Conservation (phyloP, 768 basidiomycete genomes). For the Mrakia blollopis region DNA sequence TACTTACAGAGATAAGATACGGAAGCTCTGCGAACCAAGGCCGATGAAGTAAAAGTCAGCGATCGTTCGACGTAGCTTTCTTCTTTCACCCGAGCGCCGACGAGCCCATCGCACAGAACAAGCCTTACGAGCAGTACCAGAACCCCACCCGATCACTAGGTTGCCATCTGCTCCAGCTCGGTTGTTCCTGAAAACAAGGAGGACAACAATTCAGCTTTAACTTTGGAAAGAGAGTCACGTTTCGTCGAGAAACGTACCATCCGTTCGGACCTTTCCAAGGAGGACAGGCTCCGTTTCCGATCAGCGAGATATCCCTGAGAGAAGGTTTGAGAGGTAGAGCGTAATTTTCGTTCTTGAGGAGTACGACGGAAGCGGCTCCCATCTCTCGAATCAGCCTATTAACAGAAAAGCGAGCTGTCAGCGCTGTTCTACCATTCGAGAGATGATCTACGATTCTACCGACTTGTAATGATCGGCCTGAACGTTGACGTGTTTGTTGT, state of each 20-base stretch:
- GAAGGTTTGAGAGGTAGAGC: slow-evolving; percentile 18
- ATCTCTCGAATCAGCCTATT: slow-evolving; percentile 59
- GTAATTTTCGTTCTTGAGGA: slow-evolving; percentile 30
- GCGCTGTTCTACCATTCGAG: too few species aligned
- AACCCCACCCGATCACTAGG: slow-evolving; percentile 68
- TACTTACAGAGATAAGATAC: not conserved
- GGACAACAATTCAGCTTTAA: too few species aligned
- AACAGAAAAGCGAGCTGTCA: not conserved
- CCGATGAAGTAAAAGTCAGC: not conserved
- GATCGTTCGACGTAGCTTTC: too few species aligned
- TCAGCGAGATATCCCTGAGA: slow-evolving; percentile 54
- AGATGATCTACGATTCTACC: not conserved
- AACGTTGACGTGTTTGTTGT: slow-evolving; percentile 47
- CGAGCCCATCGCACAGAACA: not conserved
- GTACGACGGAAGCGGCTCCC: slow-evolving; percentile 60
- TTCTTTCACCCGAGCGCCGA: not conserved
- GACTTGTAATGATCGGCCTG: slow-evolving; percentile 59
- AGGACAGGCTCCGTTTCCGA: slow-evolving; percentile 60
- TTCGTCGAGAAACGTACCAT: slow-evolving; percentile 50
- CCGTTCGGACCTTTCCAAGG: slow-evolving; percentile 64
- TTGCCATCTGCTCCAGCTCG: not conserved
- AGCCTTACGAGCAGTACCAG: slow-evolving; percentile 56
- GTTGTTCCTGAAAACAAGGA: not conserved
- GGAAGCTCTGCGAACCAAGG: not conserved
- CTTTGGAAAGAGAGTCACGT: slow-evolving; percentile 34